A percentile compares a stretch with the other conserved stretches of the same genome.
phyloP scores from a whole-genome alignment of 1,284 basidiomycete genomes.

The Pulveroboletus ridleyi region DNA sequence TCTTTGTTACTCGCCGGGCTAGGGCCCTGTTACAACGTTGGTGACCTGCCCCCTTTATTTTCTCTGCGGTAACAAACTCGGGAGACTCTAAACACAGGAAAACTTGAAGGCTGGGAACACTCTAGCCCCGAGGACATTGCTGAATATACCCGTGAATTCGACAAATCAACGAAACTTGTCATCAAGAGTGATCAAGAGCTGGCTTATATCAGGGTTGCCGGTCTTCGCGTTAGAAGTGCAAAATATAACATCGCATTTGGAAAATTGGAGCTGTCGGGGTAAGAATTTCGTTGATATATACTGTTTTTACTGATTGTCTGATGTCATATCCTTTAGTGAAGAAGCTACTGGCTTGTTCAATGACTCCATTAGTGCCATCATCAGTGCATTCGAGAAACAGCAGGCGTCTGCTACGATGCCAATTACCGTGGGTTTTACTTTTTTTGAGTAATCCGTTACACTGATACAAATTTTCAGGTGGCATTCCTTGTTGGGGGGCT shows the following conservation, averaged over 20 bases:
- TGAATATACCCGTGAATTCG: slow-evolving; percentile 19
- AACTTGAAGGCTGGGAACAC: slow-evolving; percentile 34
- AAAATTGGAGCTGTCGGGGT: slow-evolving; percentile 22
- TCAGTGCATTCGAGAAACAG: slow-evolving; percentile 33
- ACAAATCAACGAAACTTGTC: slow-evolving; percentile 12
- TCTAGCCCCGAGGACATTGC: slow-evolving; percentile 23
- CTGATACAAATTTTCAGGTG: slow-evolving; percentile 5
- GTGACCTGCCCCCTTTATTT: slow-evolving; percentile 32
- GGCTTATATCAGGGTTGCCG: slow-evolving; percentile 15
- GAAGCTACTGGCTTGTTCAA: slow-evolving; percentile 49
- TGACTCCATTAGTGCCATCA: slow-evolving; percentile 35
- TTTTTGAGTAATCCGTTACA: neutral
- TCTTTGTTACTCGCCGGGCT: slow-evolving; percentile 46
- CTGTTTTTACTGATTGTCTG: slow-evolving; percentile 24
- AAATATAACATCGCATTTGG: slow-evolving; percentile 11
- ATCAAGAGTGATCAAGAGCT: too few species aligned
- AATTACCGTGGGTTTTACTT: slow-evolving; percentile 34
- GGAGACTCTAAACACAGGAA: slow-evolving; percentile 23
- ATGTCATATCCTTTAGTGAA: slow-evolving; percentile 39
- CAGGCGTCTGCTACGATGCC: slow-evolving; percentile 22
- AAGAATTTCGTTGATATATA: too few species aligned
- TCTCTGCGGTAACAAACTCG: slow-evolving; percentile 23
- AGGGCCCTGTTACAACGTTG: slow-evolving; percentile 33
- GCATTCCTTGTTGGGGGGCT: slow-evolving; percentile 48
- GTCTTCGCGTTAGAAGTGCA: neutral